Evolutionary conservation across 208 protist genomes (phyloP).

Genomic region (Spongospora subterranea): DNA sequence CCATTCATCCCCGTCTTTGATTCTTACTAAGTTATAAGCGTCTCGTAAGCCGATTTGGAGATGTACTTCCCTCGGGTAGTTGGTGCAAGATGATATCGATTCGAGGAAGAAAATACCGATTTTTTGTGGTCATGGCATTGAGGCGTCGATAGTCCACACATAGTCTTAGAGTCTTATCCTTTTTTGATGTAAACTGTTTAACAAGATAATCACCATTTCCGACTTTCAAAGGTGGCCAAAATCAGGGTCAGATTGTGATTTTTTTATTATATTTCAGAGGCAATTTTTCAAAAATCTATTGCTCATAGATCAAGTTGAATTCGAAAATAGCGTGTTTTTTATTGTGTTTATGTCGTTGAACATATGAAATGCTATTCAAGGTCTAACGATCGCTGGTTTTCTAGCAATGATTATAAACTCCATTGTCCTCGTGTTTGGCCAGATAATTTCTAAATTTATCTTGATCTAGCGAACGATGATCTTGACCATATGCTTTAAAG

Average conservation of each 20-base stretch:
- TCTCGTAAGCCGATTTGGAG: too few relatives aligned
- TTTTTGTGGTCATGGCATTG: too few relatives aligned
- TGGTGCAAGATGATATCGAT: too few relatives aligned
- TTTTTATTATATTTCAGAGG: background rate
- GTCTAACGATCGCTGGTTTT: background rate
- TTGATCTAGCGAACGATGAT: background rate
- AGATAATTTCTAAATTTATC: background rate
- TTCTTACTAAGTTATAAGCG: too few relatives aligned
- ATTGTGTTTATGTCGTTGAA: background rate
- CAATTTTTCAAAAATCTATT: background rate
- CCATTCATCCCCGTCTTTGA: too few relatives aligned
- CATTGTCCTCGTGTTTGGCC: background rate
- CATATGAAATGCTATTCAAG: background rate
- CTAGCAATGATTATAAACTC: background rate
- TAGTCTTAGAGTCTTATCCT: too few relatives aligned
- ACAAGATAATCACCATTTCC: too few relatives aligned
- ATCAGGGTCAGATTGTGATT: background rate
- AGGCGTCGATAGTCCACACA: too few relatives aligned
- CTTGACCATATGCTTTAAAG: background rate
- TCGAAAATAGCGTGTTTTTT: background rate
- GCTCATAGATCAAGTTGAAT: background rate
- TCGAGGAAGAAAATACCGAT: too few relatives aligned
- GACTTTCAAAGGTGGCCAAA: too few relatives aligned
- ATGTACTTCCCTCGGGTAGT: too few relatives aligned
- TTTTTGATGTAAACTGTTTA: too few relatives aligned